A percentile compares a stretch with the other conserved stretches of the same genome.
Conservation (phyloP, 441 rosid species). For the Monsonia emarginata region DNA sequence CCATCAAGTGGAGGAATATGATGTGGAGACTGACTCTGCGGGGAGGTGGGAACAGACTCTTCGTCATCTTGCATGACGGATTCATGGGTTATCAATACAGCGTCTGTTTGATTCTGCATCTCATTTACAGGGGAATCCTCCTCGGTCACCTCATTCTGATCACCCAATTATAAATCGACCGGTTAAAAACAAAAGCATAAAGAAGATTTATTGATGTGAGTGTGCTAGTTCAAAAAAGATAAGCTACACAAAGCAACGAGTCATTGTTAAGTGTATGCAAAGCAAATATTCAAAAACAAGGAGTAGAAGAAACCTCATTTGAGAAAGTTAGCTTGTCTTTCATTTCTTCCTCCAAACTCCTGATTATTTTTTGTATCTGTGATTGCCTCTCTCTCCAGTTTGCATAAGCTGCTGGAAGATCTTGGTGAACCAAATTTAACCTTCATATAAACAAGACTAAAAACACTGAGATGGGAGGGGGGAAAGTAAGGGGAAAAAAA, state of each 20-base stretch:
- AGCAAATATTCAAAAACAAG: background rate
- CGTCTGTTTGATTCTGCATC: slow-evolving; percentile 20
- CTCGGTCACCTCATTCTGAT: slow-evolving; percentile 20
- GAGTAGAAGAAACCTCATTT: slow-evolving; percentile 38
- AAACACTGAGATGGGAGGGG: slow-evolving; percentile 12
- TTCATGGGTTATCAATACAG: slow-evolving; percentile 21
- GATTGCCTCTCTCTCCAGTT: slow-evolving; percentile 49
- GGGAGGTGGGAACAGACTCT: slow-evolving; percentile 40
- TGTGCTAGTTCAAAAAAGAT: background rate
- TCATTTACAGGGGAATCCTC: slow-evolving; percentile 16
- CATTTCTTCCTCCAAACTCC: slow-evolving; percentile 55
- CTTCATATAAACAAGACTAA: slow-evolving; percentile 29
- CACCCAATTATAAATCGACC: slow-evolving; percentile 12
- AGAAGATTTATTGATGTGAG: background rate
- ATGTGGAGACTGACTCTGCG: slow-evolving; percentile 32
- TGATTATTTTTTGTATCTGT: slow-evolving; percentile 39
- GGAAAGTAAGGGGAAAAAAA: background rate
- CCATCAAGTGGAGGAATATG: slow-evolving; percentile 33
- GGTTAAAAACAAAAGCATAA: background rate
- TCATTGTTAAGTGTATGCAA: background rate
- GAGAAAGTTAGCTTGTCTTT: slow-evolving; percentile 31
- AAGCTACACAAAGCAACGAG: background rate
- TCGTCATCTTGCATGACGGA: slow-evolving; percentile 31
- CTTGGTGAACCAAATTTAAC: slow-evolving; percentile 55
- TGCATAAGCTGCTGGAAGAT: slow-evolving; percentile 65